A percentile compares a stretch with the other conserved stretches of the same genome.
These are phyloP conservation scores for Sphaerulina musiva DNA, from an alignment of 2,329 filamentous ascomycete species.

Conservation along the genomic window DNA sequence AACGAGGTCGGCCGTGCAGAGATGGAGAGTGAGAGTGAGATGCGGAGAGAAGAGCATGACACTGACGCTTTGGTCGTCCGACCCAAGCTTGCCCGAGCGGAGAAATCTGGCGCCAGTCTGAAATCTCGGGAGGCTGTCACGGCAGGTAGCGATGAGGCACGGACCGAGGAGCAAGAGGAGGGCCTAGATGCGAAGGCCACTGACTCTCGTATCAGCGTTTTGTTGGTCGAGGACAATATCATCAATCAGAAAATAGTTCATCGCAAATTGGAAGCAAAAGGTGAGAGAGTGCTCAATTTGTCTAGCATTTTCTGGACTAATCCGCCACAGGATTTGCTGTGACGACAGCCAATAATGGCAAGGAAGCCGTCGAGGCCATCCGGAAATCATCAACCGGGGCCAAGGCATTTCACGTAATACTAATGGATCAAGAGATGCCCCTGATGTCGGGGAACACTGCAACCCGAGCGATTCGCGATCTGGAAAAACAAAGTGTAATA, in stretches of 20 bases:
- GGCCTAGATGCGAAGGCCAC: neutral
- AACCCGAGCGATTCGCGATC: conserved; percentile 23
- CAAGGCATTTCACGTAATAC: conserved; percentile 27
- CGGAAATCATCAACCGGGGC: conserved; percentile 17
- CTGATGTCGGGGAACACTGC: conserved; percentile 31
- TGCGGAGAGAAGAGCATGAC: neutral
- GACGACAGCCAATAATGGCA: conserved; percentile 31
- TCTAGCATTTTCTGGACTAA: neutral
- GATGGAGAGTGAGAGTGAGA: neutral
- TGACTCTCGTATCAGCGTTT: conserved; percentile 17
- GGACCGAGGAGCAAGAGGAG: neutral
- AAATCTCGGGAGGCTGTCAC: neutral
- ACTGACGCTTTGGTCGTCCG: neutral
- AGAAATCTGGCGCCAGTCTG: neutral
- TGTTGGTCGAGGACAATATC: conserved; percentile 29
- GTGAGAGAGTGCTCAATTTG: neutral
- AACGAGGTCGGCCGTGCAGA: neutral
- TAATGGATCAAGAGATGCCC: conserved; percentile 35
- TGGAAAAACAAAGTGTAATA: conserved; percentile 22
- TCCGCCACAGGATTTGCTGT: conserved; percentile 22
- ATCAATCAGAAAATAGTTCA: conserved; percentile 32
- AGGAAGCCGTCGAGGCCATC: conserved; percentile 29
- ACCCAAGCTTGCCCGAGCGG: neutral
- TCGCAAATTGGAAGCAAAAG: conserved; percentile 27
- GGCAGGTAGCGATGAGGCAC: neutral